These are phyloP conservation scores for Trichoderma gracile DNA, from an alignment of 2,329 filamentous ascomycete genomes.

Conservation along the genomic window DNA sequence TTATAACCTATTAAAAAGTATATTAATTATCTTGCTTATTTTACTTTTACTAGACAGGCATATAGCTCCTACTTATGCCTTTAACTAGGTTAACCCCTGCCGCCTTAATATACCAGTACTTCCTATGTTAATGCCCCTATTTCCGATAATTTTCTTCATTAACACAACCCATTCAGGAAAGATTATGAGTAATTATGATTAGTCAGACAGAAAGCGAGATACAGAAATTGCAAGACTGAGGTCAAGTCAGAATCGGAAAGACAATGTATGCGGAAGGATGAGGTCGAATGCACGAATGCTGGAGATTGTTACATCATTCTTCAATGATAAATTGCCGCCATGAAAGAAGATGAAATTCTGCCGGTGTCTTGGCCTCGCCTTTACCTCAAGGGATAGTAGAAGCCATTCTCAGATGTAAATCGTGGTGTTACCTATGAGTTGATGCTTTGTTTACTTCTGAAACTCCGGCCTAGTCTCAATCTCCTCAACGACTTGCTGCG, in stretches of 20 bases:
- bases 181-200: background rate
- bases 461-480: slow-evolving; percentile 21
- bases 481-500: slow-evolving; percentile 20
- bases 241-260: background rate
- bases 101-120: no score
- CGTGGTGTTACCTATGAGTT: no score
- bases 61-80: no score
- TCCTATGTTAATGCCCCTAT: no score
- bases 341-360: background rate
- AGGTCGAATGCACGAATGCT: background rate
- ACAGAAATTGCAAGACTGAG: background rate
- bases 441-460: slow-evolving; percentile 4
- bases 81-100: no score
- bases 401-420: background rate
- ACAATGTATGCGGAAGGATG: background rate
- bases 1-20: no score
- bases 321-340: background rate
- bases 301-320: background rate
- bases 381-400: background rate
- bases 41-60: no score
- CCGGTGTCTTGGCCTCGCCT: no score
- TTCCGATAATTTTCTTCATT: background rate
- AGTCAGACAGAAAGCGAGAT: background rate
- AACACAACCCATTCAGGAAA: no score
- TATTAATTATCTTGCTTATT: no score